Conservation (phyloP, 768 basidiomycete species). For the Pleurotus pulmonarius region DNA sequence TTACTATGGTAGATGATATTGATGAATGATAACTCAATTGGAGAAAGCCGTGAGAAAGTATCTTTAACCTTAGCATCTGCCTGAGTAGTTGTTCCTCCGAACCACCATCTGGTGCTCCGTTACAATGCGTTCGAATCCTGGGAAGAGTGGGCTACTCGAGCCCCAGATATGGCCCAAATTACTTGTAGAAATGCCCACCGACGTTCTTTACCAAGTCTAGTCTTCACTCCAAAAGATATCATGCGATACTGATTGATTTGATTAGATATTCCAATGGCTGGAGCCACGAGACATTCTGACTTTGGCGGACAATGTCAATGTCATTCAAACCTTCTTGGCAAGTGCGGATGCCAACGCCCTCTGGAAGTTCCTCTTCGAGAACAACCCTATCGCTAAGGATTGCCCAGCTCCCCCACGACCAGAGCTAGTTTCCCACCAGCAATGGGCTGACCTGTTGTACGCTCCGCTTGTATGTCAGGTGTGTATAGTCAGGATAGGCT, state of each 20-base stretch:
- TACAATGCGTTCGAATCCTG: no score
- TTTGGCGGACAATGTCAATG: not conserved
- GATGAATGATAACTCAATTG: no score
- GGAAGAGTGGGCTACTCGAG: no score
- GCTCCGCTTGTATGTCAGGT: constrained; percentile 5
- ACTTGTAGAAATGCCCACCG: constrained; percentile 2
- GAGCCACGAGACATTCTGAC: not conserved
- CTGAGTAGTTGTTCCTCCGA: no score
- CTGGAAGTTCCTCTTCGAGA: not conserved
- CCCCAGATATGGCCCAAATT: not conserved
- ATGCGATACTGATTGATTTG: not conserved
- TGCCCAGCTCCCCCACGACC: constrained; percentile 4
- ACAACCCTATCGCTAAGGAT: constrained; percentile 4
- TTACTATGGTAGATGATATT: no score
- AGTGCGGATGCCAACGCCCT: not conserved
- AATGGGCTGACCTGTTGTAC: constrained; percentile 6
- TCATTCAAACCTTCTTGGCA: not conserved
- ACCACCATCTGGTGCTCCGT: no score
- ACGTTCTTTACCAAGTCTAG: not conserved
- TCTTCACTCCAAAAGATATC: not conserved
- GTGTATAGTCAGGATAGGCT: not conserved
- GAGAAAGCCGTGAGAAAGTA: no score
- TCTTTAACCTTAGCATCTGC: no score
- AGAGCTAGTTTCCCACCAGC: not conserved
- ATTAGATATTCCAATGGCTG: constrained; percentile 6